These are phyloP conservation scores for Echeveria elegans DNA, from an alignment of 164 flowering plant species.

Conservation along the genomic window DNA sequence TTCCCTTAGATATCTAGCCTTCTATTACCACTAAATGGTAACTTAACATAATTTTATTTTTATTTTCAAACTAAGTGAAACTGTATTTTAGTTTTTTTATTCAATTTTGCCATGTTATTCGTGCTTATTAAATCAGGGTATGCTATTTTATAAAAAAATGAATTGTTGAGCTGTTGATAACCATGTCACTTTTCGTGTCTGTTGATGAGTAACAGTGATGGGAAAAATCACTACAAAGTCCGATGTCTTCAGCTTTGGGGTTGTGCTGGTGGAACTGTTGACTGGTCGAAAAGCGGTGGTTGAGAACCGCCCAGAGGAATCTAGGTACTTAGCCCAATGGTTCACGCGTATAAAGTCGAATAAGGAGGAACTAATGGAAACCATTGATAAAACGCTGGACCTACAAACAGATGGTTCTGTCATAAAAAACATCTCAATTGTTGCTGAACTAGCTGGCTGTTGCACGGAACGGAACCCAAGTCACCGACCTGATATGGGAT, in stretches of 20 bases:
- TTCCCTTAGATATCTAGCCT: too few relatives aligned
- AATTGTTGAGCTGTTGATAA: too few relatives aligned
- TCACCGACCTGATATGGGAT: slow-evolving; percentile 81
- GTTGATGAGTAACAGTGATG: slow-evolving; percentile 37
- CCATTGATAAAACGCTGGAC: slow-evolving; percentile 41
- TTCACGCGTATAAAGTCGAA: slow-evolving; percentile 53
- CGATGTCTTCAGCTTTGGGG: slow-evolving; percentile 80
- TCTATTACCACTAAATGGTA: too few relatives aligned
- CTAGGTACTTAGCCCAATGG: slow-evolving; percentile 60
- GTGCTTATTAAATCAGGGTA: too few relatives aligned
- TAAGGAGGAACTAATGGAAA: slow-evolving; percentile 40
- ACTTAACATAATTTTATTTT: too few relatives aligned
- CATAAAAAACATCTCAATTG: slow-evolving; percentile 37
- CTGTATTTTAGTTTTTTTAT: too few relatives aligned
- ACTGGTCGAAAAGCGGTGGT: slow-evolving; percentile 72
- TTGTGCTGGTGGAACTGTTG: slow-evolving; percentile 73
- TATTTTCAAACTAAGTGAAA: too few relatives aligned
- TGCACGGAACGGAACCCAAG: slow-evolving; percentile 72
- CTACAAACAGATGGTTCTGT: slow-evolving; percentile 40
- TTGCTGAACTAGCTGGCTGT: slow-evolving; percentile 74
- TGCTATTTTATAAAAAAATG: too few relatives aligned
- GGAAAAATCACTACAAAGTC: slow-evolving; percentile 75
- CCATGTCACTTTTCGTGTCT: too few relatives aligned
- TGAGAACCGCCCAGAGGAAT: slow-evolving; percentile 59
- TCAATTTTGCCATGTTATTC: too few relatives aligned